phyloP scores from a whole-genome alignment of 495 filamentous ascomycete species.

The Aspergillus sclerotioniger region DNA sequence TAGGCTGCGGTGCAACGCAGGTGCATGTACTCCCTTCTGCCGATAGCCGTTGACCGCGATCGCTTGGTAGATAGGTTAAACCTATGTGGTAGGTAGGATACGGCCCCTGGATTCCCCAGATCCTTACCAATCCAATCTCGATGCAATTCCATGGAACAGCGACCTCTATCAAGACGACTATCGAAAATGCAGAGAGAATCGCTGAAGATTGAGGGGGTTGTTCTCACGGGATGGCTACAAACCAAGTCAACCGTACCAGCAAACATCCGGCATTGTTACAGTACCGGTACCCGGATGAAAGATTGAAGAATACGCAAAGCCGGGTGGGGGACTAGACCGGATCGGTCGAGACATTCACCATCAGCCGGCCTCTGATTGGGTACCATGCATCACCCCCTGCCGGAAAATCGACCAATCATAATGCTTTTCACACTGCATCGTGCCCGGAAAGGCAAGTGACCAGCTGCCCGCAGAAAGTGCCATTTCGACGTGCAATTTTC shows the following conservation, averaged over 20 bases:
- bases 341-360: background rate
- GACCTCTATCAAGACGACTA: background rate
- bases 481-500: background rate
- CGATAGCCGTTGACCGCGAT: background rate
- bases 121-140: background rate
- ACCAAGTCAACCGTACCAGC: too few species aligned
- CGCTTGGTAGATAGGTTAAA: background rate
- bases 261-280: background rate
- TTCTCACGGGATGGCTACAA: background rate
- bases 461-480: background rate
- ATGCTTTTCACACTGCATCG: slow-evolving; percentile 18
- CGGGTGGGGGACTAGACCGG: slow-evolving; percentile 5
- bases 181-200: too few species aligned
- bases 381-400: background rate
- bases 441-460: slow-evolving; percentile 17
- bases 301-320: background rate
- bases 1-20: background rate
- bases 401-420: slow-evolving; percentile 14
- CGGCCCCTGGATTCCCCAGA: background rate
- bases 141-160: background rate
- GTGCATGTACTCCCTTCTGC: background rate
- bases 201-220: too few species aligned
- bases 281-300: background rate
- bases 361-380: background rate
- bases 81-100: too few species aligned